Conservation (phyloP, 1,284 basidiomycete genomes). For the Rhodotorula mucilaginosa region DNA sequence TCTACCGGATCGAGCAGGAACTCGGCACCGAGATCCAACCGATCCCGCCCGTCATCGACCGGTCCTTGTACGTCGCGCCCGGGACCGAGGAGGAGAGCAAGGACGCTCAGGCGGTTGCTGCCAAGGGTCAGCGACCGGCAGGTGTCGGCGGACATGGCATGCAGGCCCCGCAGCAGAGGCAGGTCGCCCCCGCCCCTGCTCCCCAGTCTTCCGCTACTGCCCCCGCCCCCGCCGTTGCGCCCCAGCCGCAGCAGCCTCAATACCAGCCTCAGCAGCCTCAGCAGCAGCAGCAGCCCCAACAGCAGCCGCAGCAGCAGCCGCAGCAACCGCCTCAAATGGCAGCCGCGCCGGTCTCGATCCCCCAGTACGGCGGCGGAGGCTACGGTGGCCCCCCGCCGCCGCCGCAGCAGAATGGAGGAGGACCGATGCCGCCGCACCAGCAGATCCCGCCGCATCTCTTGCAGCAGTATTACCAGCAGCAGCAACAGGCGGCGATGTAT, state of each 20-base stretch:
- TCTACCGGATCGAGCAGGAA: constrained; percentile 97
- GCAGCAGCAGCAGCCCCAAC: constrained; percentile 1
- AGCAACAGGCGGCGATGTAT: constrained; percentile 7
- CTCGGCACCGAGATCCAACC: constrained; percentile 96
- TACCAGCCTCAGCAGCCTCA: constrained; percentile 7
- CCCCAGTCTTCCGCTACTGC: neutral
- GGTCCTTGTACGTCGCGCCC: constrained; percentile 40
- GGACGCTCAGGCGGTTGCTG: constrained; percentile 6
- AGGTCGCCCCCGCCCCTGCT: neutral
- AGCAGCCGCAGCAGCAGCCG: constrained; percentile 6
- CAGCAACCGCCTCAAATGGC: constrained; percentile 10
- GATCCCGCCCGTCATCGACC: constrained; percentile 67
- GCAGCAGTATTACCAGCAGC: constrained; percentile 27
- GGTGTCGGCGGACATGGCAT: constrained; percentile 33
- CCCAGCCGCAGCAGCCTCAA: neutral
- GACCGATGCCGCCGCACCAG: neutral
- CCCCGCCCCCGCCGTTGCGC: neutral
- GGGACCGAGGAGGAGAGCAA: constrained; percentile 30
- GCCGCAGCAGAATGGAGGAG: constrained; percentile 6
- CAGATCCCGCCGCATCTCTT: constrained; percentile 25
- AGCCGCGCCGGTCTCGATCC: neutral
- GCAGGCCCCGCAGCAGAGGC: constrained; percentile 29
- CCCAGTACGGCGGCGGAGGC: neutral
- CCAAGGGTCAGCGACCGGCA: constrained; percentile 8
- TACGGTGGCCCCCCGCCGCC: neutral